Conservation (phyloP, 2,329 filamentous ascomycete genomes). For the Botrytis cinerea region DNA sequence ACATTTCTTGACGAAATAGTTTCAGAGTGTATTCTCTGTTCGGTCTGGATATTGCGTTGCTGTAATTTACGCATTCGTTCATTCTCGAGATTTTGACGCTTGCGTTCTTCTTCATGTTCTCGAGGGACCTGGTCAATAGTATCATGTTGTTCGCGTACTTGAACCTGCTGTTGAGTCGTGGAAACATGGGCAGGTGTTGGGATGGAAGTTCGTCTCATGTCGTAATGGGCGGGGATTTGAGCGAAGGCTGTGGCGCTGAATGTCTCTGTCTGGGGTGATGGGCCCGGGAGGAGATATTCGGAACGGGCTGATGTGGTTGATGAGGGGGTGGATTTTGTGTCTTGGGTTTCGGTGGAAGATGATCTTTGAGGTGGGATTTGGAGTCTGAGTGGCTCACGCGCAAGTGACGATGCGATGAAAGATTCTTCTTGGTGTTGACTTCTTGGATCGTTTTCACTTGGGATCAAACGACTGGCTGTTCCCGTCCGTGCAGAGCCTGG, state of each 20-base stretch:
- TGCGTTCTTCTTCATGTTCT: background rate
- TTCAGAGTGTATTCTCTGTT: background rate
- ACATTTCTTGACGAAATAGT: background rate
- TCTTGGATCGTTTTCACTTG: background rate
- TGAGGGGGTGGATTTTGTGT: background rate
- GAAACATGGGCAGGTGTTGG: background rate
- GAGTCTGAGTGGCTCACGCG: background rate
- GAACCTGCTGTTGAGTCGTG: background rate
- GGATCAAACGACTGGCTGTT: background rate
- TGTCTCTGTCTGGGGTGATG: background rate
- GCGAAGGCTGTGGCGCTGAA: background rate
- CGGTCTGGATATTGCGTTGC: background rate
- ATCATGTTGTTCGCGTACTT: background rate
- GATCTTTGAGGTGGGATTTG: background rate
- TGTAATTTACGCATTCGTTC: background rate
- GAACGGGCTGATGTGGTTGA: background rate
- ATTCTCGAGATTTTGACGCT: background rate
- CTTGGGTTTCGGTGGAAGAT: background rate
- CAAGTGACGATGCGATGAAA: too few relatives aligned
- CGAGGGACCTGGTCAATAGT: background rate
- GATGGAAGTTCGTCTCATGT: background rate
- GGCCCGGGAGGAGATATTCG: background rate
- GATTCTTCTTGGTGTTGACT: background rate
- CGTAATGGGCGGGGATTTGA: conserved; percentile 11
- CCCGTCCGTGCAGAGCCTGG: too few relatives aligned